Evolutionary conservation across 2,329 filamentous ascomycete species (phyloP), one percentile per base, ranked within the genome.

Genomic region (Neurospora crassa): DNA sequence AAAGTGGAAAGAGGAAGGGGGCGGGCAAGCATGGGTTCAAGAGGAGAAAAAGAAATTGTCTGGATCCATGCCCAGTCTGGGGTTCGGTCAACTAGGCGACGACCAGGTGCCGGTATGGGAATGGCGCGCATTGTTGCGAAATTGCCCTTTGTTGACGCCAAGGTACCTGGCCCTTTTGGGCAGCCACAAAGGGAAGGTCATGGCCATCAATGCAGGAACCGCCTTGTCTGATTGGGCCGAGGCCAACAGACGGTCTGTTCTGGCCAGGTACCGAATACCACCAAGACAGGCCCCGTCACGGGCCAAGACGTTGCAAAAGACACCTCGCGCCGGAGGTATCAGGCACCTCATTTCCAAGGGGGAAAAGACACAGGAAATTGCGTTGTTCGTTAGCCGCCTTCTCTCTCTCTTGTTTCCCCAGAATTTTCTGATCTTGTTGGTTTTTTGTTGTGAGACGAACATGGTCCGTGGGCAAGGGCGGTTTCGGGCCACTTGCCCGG

Each of bases 261-360:
- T 24, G 18, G 53, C 7, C 3, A 37, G 10, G 53, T 63, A 63
- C 2, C 34, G 24, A 24, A 16, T 63, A 63, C 53, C 29, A 63
- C 53, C 53, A 34, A 10, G 53, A 29, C 53, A 63, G 53, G 29
- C 53, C 34, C 53, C 29, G 8, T 63, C 29, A 29, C 53, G 24
- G 34, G 29, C 53, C 53, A 63, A 63, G 53, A 63, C 53, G 53
- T n/a, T 34, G 53, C 53, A 63, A 63, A 63, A 63, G 53, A 37
- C 29, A 37, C 47, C n/a, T 41, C 53, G 20, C 18, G 24, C 42
- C 24, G 20, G 43, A 69, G 53, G 53, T 63, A 37, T 37, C 53
- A n/a, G 47, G 45, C 79, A 87, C 74, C 81, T 83, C 42, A 86
- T 78, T 37, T 63, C 53, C 53, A 29, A 63, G 53, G 53, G 24